Evolutionary conservation across 2,329 filamentous ascomycete genomes (phyloP), one percentile per base, ranked within the genome.

Genomic region (Ophiocordyceps camponoti-floridani): DNA sequence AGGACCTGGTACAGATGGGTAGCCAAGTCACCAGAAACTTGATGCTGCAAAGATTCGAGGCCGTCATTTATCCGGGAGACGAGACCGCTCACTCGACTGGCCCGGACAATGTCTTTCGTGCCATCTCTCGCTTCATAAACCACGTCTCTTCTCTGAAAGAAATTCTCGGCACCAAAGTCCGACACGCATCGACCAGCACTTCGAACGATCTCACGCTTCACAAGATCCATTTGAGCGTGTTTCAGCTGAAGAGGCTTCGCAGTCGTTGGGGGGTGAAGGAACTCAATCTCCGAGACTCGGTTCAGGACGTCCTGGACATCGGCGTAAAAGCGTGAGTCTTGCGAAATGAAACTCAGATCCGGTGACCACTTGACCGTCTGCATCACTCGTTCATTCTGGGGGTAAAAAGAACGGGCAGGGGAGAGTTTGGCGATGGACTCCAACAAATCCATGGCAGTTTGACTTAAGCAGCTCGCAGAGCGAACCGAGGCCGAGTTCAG

Each of bases 401-500:
- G 69, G 45, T 75, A 76, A 46, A 62, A 76, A 0, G n/a, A 14
- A 33, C 41, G 40, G 12, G 14, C 7, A 9, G 48, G 49, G 18
- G 47, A 41, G 16, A 43, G 37, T 49, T 19, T 3, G 6, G 13
- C 11, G 46, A 46, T 19, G 48, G 27, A 4, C 14, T 4, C 27
- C 19, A 43, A n/a, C 18, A 40, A 40, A 12, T 48, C 30, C 8
- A 48, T 33, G 4, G 19, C 43, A 18, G 45, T 42, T 19, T n/a
- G 12, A 2, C 47, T 35, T 3, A 47, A 23, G 2, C 7, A 40
- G 9, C 45, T 35, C n/a, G 43, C 69, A 0, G 74, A 79, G 16
- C 57, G 52, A 0, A 75, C 55, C 0, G 70, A 61, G 0, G 70
- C 70, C 0, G 69, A 72, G 0, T 47, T 40, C 1, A 79, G 52